Conservation (phyloP, 139 green algal genomes). For the Chlorokybus atmophyticus region DNA sequence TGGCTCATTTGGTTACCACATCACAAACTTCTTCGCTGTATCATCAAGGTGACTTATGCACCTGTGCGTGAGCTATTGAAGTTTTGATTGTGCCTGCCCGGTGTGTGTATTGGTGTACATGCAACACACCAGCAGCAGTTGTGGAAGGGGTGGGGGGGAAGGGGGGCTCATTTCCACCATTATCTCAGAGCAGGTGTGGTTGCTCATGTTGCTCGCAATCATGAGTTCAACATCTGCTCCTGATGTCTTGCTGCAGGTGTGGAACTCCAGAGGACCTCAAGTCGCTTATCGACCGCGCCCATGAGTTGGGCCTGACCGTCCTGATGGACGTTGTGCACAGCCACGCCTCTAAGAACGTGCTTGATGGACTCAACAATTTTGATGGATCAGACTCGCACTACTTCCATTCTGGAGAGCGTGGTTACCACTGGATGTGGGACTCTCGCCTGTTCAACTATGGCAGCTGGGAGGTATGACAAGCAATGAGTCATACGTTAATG, state of each 20-base stretch:
- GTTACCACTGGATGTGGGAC: constrained; percentile 90
- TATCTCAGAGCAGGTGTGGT: no score
- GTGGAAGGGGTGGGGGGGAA: no score
- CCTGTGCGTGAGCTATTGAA: no score
- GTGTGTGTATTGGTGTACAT: no score
- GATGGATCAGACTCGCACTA: constrained; percentile 64
- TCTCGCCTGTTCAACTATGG: constrained; percentile 96
- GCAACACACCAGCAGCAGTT: neutral
- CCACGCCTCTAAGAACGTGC: constrained; percentile 87
- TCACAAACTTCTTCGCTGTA: constrained; percentile 91
- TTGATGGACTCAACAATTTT: constrained; percentile 98
- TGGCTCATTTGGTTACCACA: constrained; percentile 88
- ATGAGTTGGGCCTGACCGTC: constrained; percentile 64
- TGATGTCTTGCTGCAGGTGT: constrained; percentile 65
- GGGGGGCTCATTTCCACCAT: no score
- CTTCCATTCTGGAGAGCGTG: constrained; percentile 30
- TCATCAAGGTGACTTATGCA: no score
- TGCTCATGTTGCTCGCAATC: constrained; percentile 2
- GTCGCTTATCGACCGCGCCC: constrained; percentile 80
- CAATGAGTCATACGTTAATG: no score
- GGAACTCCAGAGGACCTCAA: constrained; percentile 97
- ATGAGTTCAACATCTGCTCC: no score
- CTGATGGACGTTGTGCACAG: constrained; percentile 78
- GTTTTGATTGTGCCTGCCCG: no score
- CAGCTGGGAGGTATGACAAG: constrained; percentile 40